Evolutionary conservation across 257 asterid species (phyloP), one percentile per base, ranked within the genome.

Genomic region (Petunia axillaris): DNA sequence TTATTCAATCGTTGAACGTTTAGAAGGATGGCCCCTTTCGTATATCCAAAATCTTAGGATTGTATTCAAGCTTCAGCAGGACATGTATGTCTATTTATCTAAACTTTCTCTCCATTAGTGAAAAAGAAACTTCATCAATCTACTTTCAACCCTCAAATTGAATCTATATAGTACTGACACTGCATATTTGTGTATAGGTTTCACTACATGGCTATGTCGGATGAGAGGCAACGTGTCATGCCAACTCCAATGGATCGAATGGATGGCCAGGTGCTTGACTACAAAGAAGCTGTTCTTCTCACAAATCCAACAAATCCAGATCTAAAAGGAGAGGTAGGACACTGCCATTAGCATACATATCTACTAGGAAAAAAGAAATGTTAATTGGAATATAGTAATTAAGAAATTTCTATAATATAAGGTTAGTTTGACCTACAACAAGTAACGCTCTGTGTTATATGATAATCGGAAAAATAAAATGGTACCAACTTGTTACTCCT

Each of bases 131-230:
- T 25, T 25, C 25, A 43, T 15, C 5, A n/a, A 25, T 4, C 43
- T 3, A 8, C 5, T 36, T 25, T 25, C 25, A 25, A 25, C 25
- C 25, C 25, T 25, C 25, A 25, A 25, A 25, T 25, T 50, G 41
- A 8, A 4, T 58, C 41, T 46, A n/a, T 46, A 10, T 59, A 36
- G 59, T 14, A 8, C 36, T 60, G 38, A 48, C 1, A 48, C 3
- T 25, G 60, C 0, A 25, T 71, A 25, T 71, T 53, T 10, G 35
- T 71, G 44, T 8, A n/a, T 65, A 92, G 97, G 89, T 91, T 91
- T 79, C 58, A 86, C 13, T 92, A 85, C 83, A 91, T 92, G 94
- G 93, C 93, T 25, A 58, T 92, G 65, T 87, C 92, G 0, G 93
- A 90, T 37, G 87, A 68, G 75, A 89, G 91, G 48, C 91, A 91